phyloP scores from a whole-genome alignment of 2,329 filamentous ascomycete species.

The Apiospora aurea region DNA sequence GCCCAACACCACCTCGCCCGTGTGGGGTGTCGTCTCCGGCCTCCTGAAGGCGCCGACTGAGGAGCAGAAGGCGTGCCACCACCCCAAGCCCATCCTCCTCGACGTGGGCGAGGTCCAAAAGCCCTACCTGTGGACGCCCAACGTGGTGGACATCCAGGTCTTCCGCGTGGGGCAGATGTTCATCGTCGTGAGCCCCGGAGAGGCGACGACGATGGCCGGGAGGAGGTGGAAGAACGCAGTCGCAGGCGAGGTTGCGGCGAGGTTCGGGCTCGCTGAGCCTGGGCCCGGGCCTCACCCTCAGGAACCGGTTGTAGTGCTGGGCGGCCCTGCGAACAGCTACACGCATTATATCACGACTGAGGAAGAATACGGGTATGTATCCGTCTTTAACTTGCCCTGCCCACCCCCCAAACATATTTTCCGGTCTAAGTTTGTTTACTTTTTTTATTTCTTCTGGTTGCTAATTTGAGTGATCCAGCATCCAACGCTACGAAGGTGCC shows the following conservation, averaged over 20 bases:
- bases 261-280: neutral
- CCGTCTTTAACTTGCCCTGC: neutral
- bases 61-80: conserved; percentile 78
- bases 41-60: conserved; percentile 74
- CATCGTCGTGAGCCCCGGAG: conserved; percentile 84
- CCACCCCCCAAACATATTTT: neutral
- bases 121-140: conserved; percentile 89
- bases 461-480: conserved; percentile 45
- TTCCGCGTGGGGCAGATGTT: conserved; percentile 85
- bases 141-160: conserved; percentile 88
- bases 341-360: conserved; percentile 82
- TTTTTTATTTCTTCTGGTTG: neutral
- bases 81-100: conserved; percentile 82
- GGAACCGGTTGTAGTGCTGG: conserved; percentile 79
- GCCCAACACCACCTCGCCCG: conserved; percentile 69
- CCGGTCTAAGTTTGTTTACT: neutral
- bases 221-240: conserved; percentile 83
- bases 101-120: conserved; percentile 82
- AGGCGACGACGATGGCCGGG: conserved; percentile 92
- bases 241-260: conserved; percentile 55
- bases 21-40: conserved; percentile 80
- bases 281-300: neutral
- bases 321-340: conserved; percentile 90
- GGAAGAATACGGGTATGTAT: conserved; percentile 71
- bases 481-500: conserved; percentile 91